Percentiles rank a stretch among this genome's conserved stretches.
Evolutionary conservation across 2,329 filamentous ascomycete genomes (phyloP).

Genomic region (Claviceps spartinae): DNA sequence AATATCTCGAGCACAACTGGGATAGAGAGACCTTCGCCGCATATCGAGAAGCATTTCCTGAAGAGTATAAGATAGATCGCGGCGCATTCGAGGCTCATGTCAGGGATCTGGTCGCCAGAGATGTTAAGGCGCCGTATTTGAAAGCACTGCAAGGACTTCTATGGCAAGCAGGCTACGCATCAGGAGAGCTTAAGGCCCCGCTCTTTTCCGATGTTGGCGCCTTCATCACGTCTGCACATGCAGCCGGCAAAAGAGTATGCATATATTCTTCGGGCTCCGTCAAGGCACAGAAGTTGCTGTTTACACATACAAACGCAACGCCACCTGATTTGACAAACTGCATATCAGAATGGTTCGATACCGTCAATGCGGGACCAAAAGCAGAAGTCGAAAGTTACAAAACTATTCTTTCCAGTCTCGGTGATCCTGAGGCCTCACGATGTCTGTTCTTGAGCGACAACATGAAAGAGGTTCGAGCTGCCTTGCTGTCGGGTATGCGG

Average conservation of each 20-base stretch:
- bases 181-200: constrained; percentile 55
- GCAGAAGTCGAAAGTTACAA: constrained; percentile 52
- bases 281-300: constrained; percentile 67
- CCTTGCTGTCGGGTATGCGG: constrained; percentile 48
- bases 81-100: constrained; percentile 52
- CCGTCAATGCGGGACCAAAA: constrained; percentile 67
- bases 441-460: constrained; percentile 79
- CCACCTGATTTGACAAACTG: constrained; percentile 44
- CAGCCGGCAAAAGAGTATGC: constrained; percentile 43
- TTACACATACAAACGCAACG: constrained; percentile 48
- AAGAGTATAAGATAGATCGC: constrained; percentile 44
- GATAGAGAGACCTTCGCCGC: constrained; percentile 46
- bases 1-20: constrained; percentile 54
- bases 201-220: constrained; percentile 63
- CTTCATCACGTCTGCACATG: constrained; percentile 45
- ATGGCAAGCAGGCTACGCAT: constrained; percentile 61
- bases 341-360: constrained; percentile 62
- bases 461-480: constrained; percentile 52
- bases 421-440: constrained; percentile 31
- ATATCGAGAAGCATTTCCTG: constrained; percentile 60
- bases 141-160: constrained; percentile 71
- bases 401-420: constrained; percentile 38
- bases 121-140: constrained; percentile 64
- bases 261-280: constrained; percentile 78
- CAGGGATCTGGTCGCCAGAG: constrained; percentile 53